These are phyloP conservation scores for Trichoderma sp. DNA, from an alignment of 2,329 filamentous ascomycete genomes.

Conservation along the genomic window DNA sequence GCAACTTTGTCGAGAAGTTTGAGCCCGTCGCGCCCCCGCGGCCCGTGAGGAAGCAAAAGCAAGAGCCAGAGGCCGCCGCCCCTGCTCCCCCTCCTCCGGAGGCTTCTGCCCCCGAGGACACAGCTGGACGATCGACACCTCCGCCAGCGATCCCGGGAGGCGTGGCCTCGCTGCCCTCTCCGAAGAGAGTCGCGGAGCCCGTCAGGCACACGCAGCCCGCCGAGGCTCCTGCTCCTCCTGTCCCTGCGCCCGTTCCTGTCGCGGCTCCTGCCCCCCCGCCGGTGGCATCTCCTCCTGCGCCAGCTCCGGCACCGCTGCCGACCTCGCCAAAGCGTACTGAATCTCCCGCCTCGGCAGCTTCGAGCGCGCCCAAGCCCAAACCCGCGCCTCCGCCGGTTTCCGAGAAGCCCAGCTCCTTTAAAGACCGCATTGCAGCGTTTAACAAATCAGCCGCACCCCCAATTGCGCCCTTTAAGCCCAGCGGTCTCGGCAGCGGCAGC, in stretches of 20 bases:
- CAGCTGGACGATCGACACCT: constrained; percentile 39
- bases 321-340: constrained; percentile 43
- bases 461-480: constrained; percentile 85
- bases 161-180: constrained; percentile 33
- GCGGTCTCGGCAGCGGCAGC: constrained; percentile 58
- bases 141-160: constrained; percentile 35
- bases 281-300: constrained; percentile 29
- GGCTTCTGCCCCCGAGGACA: constrained; percentile 39
- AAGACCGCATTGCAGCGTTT: constrained; percentile 94
- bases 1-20: constrained; percentile 96
- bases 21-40: constrained; percentile 89
- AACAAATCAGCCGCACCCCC: constrained; percentile 87
- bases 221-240: constrained; percentile 37
- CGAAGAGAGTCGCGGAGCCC: constrained; percentile 40
- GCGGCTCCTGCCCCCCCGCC: constrained; percentile 30
- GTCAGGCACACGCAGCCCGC: constrained; percentile 38
- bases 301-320: constrained; percentile 29
- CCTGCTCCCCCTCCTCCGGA: constrained; percentile 38
- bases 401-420: constrained; percentile 86
- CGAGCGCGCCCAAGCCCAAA: constrained; percentile 34
- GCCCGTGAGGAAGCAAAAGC: constrained; percentile 75
- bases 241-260: constrained; percentile 30
- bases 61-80: constrained; percentile 44
- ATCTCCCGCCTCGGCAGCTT: constrained; percentile 43
- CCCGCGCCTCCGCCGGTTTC: constrained; percentile 63